Evolutionary conservation across 73 alveolate species (phyloP).

Genomic region (Paramecium bursaria): DNA sequence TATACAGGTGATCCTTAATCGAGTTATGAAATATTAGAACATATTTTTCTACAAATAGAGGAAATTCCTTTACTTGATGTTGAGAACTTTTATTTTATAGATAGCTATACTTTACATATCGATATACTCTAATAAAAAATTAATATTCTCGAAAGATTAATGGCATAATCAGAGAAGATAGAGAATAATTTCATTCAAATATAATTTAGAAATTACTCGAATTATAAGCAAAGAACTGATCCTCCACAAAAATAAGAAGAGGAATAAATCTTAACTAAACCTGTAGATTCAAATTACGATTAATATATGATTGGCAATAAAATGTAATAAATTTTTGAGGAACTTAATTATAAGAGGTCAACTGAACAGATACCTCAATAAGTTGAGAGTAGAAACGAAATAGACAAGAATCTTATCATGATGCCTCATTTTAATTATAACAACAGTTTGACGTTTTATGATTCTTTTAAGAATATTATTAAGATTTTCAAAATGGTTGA

Average conservation of each 20-base stretch:
- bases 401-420: no score
- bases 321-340: slow-evolving; percentile 25
- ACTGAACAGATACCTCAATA: no score
- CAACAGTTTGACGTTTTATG: no score
- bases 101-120: neutral
- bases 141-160: neutral
- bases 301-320: slow-evolving; percentile 30
- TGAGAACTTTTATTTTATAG: slow-evolving; percentile 8
- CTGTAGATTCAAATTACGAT: slow-evolving; percentile 36
- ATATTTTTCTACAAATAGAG: neutral
- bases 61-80: neutral
- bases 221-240: slow-evolving; percentile 18
- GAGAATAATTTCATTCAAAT: neutral
- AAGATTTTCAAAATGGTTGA: no score
- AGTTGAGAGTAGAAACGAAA: no score
- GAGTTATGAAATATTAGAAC: neutral
- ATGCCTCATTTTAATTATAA: no score
- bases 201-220: neutral
- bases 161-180: neutral
- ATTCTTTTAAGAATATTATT: no score
- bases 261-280: neutral
- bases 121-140: neutral
- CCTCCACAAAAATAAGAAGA: slow-evolving; percentile 17
- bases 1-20: slow-evolving; percentile 8
- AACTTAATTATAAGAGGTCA: slow-evolving; percentile 4